Evolutionary conservation across 1,139 yeast species (phyloP).

Genomic region (Taiozyma sp.): DNA sequence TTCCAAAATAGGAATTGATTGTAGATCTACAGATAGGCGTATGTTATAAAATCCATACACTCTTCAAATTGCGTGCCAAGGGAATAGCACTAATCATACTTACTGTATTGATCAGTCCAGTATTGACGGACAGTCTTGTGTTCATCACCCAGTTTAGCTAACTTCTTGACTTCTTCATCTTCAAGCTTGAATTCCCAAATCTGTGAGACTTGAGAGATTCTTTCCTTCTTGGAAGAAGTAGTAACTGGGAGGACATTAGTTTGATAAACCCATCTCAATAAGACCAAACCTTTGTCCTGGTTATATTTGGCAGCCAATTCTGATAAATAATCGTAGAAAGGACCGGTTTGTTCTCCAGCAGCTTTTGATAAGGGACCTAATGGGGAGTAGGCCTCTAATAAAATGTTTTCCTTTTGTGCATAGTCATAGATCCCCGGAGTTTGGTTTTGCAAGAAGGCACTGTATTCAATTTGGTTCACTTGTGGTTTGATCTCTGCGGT

Average conservation of each 20-base stretch:
- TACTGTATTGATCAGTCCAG: constrained; percentile 32
- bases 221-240: constrained; percentile 56
- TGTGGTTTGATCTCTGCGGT: constrained; percentile 48
- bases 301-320: constrained; percentile 49
- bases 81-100: constrained; percentile 8
- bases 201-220: constrained; percentile 52
- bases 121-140: constrained; percentile 35
- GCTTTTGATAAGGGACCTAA: constrained; percentile 36
- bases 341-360: constrained; percentile 31
- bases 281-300: constrained; percentile 55
- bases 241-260: constrained; percentile 67
- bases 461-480: constrained; percentile 68
- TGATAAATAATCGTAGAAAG: constrained; percentile 34
- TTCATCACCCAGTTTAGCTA: constrained; percentile 34
- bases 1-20: too few relatives aligned
- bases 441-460: constrained; percentile 66
- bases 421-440: constrained; percentile 62
- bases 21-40: too few relatives aligned
- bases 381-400: constrained; percentile 68
- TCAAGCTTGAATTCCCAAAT: constrained; percentile 51
- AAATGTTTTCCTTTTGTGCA: constrained; percentile 45
- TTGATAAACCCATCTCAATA: constrained; percentile 67
- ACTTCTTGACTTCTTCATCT: constrained; percentile 40
- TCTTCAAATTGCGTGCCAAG: not conserved
- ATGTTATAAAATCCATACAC: too few relatives aligned